Percentiles rank a stretch among this genome's conserved stretches.
Conservation (phyloP, 2,329 filamentous ascomycete species). For the Monosporascus cannonballus region DNA sequence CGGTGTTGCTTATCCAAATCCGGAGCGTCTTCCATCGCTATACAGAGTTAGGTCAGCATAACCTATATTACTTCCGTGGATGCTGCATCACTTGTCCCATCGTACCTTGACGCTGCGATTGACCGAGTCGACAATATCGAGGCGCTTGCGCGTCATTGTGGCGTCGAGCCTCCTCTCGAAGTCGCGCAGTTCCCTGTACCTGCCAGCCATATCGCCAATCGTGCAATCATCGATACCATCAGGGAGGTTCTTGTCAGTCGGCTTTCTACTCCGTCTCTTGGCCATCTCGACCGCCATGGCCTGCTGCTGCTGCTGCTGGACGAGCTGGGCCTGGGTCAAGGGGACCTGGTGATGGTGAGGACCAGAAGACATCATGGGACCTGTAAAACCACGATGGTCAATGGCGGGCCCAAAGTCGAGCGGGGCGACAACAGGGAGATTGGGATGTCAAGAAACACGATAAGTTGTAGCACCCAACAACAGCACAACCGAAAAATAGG, state of each 20-base stretch:
- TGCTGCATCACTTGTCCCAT: neutral
- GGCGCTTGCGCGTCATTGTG: conserved; percentile 85
- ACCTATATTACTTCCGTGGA: neutral
- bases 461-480: conserved; percentile 1
- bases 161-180: conserved; percentile 85
- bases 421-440: conserved; percentile 3
- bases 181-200: conserved; percentile 80
- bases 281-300: conserved; percentile 55
- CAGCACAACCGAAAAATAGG: neutral
- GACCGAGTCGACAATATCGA: conserved; percentile 82
- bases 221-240: conserved; percentile 81
- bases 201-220: conserved; percentile 72
- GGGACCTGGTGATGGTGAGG: conserved; percentile 45
- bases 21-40: conserved; percentile 78
- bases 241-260: conserved; percentile 90
- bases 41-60: conserved; percentile 7
- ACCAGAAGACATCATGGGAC: conserved; percentile 50
- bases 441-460: neutral
- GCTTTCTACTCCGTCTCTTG: conserved; percentile 78
- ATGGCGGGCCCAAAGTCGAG: neutral
- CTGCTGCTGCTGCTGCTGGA: conserved; percentile 44
- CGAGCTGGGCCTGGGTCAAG: conserved; percentile 48
- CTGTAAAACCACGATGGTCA: conserved; percentile 23
- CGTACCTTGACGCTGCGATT: conserved; percentile 65
- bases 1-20: conserved; percentile 92